These are phyloP conservation scores for Fistulina hepatica DNA, from an alignment of 1,284 basidiomycete genomes.

Conservation along the genomic window DNA sequence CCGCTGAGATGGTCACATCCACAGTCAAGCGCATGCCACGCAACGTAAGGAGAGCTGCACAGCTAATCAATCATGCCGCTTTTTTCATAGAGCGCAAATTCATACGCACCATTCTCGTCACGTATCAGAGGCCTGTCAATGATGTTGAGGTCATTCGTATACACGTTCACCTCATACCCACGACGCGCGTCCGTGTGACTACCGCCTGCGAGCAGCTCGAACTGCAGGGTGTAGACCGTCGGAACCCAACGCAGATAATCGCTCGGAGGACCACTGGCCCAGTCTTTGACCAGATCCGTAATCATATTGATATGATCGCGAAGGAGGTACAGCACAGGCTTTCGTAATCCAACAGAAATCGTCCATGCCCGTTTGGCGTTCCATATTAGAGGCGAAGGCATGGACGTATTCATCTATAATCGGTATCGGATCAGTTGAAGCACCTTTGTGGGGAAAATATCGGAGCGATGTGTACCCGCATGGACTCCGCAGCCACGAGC, in stretches of 20 bases:
- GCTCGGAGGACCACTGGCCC: slow-evolving; percentile 69
- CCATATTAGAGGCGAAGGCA: slow-evolving; percentile 59
- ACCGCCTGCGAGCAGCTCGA: slow-evolving; percentile 32
- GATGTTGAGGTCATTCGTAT: slow-evolving; percentile 91
- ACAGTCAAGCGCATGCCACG: slow-evolving; percentile 47
- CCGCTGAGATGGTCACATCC: slow-evolving; percentile 52
- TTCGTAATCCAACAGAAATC: slow-evolving; percentile 57
- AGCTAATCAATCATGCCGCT: slow-evolving; percentile 7
- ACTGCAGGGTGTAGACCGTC: slow-evolving; percentile 60
- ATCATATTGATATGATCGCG: slow-evolving; percentile 91
- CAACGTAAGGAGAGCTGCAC: slow-evolving; percentile 60
- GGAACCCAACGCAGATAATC: slow-evolving; percentile 79
- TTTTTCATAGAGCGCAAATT: slow-evolving; percentile 1
- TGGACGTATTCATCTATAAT: slow-evolving; percentile 47
- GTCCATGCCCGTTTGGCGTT: slow-evolving; percentile 68
- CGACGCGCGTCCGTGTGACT: too few species aligned
- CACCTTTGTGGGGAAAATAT: slow-evolving; percentile 6
- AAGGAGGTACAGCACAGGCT: slow-evolving; percentile 66
- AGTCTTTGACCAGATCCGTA: slow-evolving; percentile 81
- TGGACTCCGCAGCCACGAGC: slow-evolving; percentile 65
- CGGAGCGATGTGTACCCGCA: slow-evolving; percentile 40
- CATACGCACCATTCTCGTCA: slow-evolving; percentile 65
- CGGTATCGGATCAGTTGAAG: slow-evolving; percentile 7
- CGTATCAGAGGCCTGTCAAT: slow-evolving; percentile 74
- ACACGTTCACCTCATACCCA: slow-evolving; percentile 72